Evolutionary conservation across 2,329 filamentous ascomycete species (phyloP).

Genomic region (Diplodia seriata): DNA sequence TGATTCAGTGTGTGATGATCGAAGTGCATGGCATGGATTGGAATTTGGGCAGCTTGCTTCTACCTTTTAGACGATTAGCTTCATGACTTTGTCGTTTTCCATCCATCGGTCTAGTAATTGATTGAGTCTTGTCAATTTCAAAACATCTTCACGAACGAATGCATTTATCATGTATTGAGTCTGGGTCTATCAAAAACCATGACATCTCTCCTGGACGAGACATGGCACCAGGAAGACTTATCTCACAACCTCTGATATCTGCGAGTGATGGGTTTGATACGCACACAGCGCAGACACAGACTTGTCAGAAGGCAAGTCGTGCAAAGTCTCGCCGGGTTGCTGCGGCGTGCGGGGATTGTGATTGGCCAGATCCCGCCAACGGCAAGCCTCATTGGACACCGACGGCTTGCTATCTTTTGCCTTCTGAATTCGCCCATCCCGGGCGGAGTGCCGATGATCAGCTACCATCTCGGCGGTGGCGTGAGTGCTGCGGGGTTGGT

Average conservation of each 20-base stretch:
- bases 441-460: background rate
- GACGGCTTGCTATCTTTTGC: background rate
- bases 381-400: background rate
- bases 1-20: background rate
- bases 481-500: background rate
- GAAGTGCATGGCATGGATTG: background rate
- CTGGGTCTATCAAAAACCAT: too few relatives aligned
- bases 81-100: background rate
- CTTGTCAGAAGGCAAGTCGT: background rate
- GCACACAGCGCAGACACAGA: background rate
- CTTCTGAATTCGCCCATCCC: background rate
- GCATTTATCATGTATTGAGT: too few relatives aligned
- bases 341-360: slow-evolving; percentile 8
- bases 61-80: background rate
- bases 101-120: too few relatives aligned
- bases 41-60: too few relatives aligned
- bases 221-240: background rate
- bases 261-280: background rate
- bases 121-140: too few relatives aligned
- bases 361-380: background rate
- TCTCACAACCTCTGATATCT: background rate
- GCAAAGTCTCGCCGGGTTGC: background rate
- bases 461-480: background rate
- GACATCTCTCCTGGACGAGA: too few relatives aligned
- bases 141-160: too few relatives aligned